A percentile compares a stretch with the other conserved stretches of the same genome.
These are phyloP conservation scores for grape (Vitis vinifera) DNA, from an alignment of 164 flowering plant species.

Conservation along the genomic window ASM3070453v1 NC_081811.1:24598001-24598500, in stretches of 20 bases:
- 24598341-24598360: neutral
- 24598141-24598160: conserved; percentile 22
- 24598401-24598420: conserved; percentile 9
- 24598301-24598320: too few relatives aligned
- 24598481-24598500: too few relatives aligned
- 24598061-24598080: conserved; percentile 33
- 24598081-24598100: conserved; percentile 34
- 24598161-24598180: neutral
- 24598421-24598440: conserved; percentile 13
- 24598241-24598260: too few relatives aligned
- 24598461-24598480: too few relatives aligned
- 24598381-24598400: conserved; percentile 28
- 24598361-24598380: conserved; percentile 23
- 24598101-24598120: conserved; percentile 4
- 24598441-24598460: too few relatives aligned
- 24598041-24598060: conserved; percentile 16
- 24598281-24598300: too few relatives aligned
- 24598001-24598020: conserved; percentile 26
- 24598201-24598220: too few relatives aligned
- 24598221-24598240: too few relatives aligned
- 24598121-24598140: neutral
- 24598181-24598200: too few relatives aligned
- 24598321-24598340: too few relatives aligned
- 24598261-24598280: too few relatives aligned
- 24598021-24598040: conserved; percentile 38